Base-by-base conservation (phyloP, 2,329 filamentous ascomycete genomes). In the Hypoxylon sp. region DNA sequence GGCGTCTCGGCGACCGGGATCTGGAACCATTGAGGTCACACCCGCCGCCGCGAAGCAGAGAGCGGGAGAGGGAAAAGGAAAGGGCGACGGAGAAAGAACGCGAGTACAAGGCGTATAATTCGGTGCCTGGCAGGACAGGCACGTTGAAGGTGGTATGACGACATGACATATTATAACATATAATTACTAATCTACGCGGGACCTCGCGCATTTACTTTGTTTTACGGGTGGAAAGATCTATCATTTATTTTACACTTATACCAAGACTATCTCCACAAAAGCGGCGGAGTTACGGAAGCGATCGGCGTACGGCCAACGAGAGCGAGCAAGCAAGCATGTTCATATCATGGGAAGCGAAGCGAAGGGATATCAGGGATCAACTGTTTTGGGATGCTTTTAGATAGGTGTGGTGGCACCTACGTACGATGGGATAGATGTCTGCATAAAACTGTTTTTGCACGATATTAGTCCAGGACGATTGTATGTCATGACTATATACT, bases 101-200 rank as follows among this genome's bases (percentile, higher is more conserved):
- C 32, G 70, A 70, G 19, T 71, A 72, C 39, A 67, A 54, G 2
- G 69, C 74, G 7, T 74, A 74, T 59, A 77, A 74, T 56, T 63
- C 73, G 2, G 74, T 74, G 7, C 69, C 74, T 3, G 75, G 76
- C 1, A 68, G 76, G 30, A 70, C 70, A 6, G 76, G 76, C 8
- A 76, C 74, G 6, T 61, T 77, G 41, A 76, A 75, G 59, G 75
- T 75, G 16, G 74, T 77, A 19, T 77, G 57, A 75, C 27, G 25
- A 14, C 23, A 32, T 47, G 21, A 32, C 46, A 37, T 45, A 59
- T 45, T 11, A 21, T 7, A 55, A 21, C 9, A 61, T 51, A 25
- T 58, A 68, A 61, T 52, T 39, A 47, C 43, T 63, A 61, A 65
- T 63, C 21, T 23, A 11, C 41, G 30, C 25, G 23, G 16, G 50